Evolutionary conservation across 176 grass and related monocot species (phyloP), one percentile per base, ranked within the genome.

Genomic region (Bonia amplexicaulis): DNA sequence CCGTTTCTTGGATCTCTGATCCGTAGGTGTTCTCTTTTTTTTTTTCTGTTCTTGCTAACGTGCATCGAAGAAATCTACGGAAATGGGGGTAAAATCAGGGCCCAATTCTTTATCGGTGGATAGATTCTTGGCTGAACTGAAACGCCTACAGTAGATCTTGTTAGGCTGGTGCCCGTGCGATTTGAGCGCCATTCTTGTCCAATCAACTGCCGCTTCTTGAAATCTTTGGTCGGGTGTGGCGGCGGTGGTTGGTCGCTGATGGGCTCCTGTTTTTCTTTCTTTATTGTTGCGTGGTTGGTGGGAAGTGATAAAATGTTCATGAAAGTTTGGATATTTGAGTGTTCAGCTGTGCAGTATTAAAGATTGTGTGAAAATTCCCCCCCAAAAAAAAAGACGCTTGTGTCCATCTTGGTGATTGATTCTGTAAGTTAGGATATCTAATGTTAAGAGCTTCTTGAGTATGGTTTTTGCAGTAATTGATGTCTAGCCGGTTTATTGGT

Each of bases 1-100:
- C 77, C n/a, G 51, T 64, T 47, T 85, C 60, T 75, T 73, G 60
- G 68, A 49, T 54, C 11, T 22, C 16, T 73, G 59, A 89, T 85
- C 49, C 60, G 68, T 7, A 60, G 40, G 4, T 6, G 13, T 7
- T 26, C n/a, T 26, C n/a, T 23, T n/a, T 13, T 14, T 63, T 20
- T 22, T 13, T 14, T 63, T 20, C 6, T 29, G 11, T 37, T 37
- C 33, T 72, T 12, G 73, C 45, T 7, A 13, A 40, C n/a, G n/a
- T n/a, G 63, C 52, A 16, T 61, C 73, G 53, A 37, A 25, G 27
- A 72, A 62, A 79, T 72, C 53, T 29, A 0, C 15, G 31, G 52
- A 25, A 46, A 31, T 13, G n/a, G 67, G 58, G 31, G 31, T 20
- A 20, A 41, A 17, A 5, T 25, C 9, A 14, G 13, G 22, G 6